A percentile compares a stretch with the other conserved stretches of the same genome.
Conservation (phyloP, 768 basidiomycete species). For the Leccinum fibrillosum region DNA sequence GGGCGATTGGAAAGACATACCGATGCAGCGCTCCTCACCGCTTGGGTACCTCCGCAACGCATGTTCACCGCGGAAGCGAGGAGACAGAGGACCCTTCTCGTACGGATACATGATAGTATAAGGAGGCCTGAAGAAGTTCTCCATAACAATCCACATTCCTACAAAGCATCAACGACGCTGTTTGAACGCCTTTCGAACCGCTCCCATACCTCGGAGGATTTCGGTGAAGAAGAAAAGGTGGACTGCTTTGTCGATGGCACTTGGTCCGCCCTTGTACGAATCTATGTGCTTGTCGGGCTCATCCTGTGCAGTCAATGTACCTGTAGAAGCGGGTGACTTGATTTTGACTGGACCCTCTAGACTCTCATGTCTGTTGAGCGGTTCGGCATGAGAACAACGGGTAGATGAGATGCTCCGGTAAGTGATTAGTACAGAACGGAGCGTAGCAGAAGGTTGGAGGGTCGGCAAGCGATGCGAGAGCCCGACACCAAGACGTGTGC, state of each 20-base stretch:
- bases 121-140: constrained; percentile 89
- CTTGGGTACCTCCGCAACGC: constrained; percentile 94
- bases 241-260: constrained; percentile 93
- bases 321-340: constrained; percentile 34
- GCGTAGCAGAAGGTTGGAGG: constrained; percentile 23
- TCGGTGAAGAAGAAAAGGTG: constrained; percentile 99
- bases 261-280: constrained; percentile 75
- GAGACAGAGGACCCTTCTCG: constrained; percentile 96
- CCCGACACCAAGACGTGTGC: constrained; percentile 49
- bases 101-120: constrained; percentile 99
- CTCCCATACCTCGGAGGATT: constrained; percentile 83
- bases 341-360: constrained; percentile 26
- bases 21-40: constrained; percentile 98
- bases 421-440: constrained; percentile 38
- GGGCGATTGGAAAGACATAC: constrained; percentile 43
- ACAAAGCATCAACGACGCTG: constrained; percentile 10
- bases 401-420: constrained; percentile 39
- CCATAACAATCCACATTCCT: constrained; percentile 98
- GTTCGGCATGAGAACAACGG: constrained; percentile 21
- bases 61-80: constrained; percentile 98
- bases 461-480: constrained; percentile 44
- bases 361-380: constrained; percentile 10
- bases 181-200: background rate
- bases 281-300: constrained; percentile 54
- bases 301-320: constrained; percentile 33